phyloP scores from a whole-genome alignment of 1,284 basidiomycete species.

The Naganishia sp. region DNA sequence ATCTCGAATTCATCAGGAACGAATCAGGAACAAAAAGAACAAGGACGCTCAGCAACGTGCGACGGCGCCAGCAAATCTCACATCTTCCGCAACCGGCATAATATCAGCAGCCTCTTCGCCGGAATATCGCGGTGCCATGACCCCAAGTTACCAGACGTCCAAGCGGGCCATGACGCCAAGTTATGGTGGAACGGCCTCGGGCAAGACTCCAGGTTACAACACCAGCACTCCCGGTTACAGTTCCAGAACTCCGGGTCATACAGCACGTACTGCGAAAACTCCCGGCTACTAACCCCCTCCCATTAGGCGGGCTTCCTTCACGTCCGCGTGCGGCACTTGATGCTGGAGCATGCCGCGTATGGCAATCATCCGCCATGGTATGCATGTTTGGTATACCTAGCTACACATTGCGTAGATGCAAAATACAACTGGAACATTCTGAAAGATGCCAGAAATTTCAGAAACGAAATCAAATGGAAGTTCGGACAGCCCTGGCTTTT shows the following conservation, averaged over 20 bases:
- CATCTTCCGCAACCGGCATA: not conserved
- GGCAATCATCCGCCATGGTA: not conserved
- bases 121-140: slow-evolving; percentile 18
- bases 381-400: not conserved
- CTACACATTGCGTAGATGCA: not conserved
- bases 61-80: slow-evolving; percentile 15
- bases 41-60: slow-evolving; percentile 24
- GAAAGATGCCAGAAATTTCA: not conserved
- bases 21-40: slow-evolving; percentile 26
- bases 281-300: slow-evolving; percentile 2
- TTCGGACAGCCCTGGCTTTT: not conserved
- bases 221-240: slow-evolving; percentile 10
- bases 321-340: not conserved
- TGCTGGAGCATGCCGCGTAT: not conserved
- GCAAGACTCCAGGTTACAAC: slow-evolving; percentile 8
- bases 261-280: not conserved
- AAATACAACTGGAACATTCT: not conserved
- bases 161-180: slow-evolving; percentile 16
- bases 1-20: not conserved
- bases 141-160: slow-evolving; percentile 18
- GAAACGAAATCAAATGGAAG: not conserved
- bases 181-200: slow-evolving; percentile 1
- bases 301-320: too few relatives aligned
- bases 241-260: slow-evolving; percentile 14
- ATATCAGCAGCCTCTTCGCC: slow-evolving; percentile 18